These are phyloP conservation scores for Sporisorium graminicola DNA, from an alignment of 1,284 basidiomycete species.

Conservation along the genomic window DNA sequence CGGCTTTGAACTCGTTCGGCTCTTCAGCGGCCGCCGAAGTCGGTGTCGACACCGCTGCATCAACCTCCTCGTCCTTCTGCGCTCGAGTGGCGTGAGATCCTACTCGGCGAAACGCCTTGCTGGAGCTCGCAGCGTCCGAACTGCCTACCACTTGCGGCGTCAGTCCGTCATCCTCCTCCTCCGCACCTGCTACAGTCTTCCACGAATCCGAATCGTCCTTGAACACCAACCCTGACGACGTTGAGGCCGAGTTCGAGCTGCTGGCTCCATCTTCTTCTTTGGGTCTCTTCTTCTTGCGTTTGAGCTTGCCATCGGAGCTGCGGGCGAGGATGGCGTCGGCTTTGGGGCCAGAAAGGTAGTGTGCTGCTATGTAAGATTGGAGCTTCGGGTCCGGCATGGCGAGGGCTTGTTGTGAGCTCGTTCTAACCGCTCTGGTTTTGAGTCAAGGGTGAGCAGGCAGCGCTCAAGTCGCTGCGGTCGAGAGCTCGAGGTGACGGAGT, in stretches of 20 bases:
- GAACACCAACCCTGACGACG: slow-evolving; percentile 47
- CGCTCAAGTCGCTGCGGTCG: too few species aligned
- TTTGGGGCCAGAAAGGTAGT: slow-evolving; percentile 96
- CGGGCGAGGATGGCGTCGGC: slow-evolving; percentile 91
- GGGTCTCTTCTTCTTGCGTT: slow-evolving; percentile 78
- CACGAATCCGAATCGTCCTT: slow-evolving; percentile 58
- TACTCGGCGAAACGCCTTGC: slow-evolving; percentile 37
- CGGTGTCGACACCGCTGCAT: not conserved
- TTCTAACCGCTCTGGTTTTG: not conserved
- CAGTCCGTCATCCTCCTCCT: slow-evolving; percentile 42
- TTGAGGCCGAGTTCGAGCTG: too few species aligned
- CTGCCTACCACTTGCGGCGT: slow-evolving; percentile 41
- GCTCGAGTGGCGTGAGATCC: not conserved
- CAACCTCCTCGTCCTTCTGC: not conserved
- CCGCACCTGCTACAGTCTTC: slow-evolving; percentile 15
- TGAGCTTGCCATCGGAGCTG: slow-evolving; percentile 74
- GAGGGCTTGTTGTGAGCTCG: not conserved
- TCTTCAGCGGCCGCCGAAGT: not conserved
- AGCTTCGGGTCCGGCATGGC: slow-evolving; percentile 69
- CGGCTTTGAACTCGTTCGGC: slow-evolving; percentile 36
- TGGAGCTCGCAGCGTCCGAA: not conserved
- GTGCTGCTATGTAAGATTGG: slow-evolving; percentile 73
- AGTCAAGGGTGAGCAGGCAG: too few species aligned
- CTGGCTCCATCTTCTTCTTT: slow-evolving; percentile 55
- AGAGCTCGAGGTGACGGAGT: too few species aligned